These are phyloP conservation scores for Wickerhamomyces queroliae DNA, from an alignment of 805 yeast species.

Conservation along the genomic window DNA sequence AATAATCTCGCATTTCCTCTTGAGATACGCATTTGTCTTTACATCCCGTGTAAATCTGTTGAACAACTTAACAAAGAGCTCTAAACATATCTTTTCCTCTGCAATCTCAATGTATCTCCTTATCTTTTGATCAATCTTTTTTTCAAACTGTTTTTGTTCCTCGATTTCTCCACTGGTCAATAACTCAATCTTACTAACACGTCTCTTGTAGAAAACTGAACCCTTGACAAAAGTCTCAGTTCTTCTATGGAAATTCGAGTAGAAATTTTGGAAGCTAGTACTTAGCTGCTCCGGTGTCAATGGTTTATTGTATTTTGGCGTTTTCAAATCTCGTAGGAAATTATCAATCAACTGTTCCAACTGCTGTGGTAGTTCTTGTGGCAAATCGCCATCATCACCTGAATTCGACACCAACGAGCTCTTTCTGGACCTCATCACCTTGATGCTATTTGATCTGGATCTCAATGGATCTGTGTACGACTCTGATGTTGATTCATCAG, in stretches of 20 bases:
- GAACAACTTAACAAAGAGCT: constrained; percentile 12
- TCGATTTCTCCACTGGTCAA: constrained; percentile 6
- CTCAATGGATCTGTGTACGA: neutral
- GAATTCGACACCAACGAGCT: neutral
- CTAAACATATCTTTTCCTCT: constrained; percentile 9
- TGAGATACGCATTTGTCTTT: constrained; percentile 11
- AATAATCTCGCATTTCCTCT: constrained; percentile 9
- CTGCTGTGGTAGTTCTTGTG: constrained; percentile 6
- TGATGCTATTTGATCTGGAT: neutral
- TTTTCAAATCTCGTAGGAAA: constrained; percentile 14
- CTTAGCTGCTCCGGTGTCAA: constrained; percentile 13
- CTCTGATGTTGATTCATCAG: neutral
- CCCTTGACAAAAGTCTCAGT: constrained; percentile 15
- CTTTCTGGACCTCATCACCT: neutral
- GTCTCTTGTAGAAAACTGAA: constrained; percentile 1
- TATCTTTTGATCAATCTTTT: constrained; percentile 2
- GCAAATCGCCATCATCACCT: constrained; percentile 6
- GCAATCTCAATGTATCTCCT: constrained; percentile 12
- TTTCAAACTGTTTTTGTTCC: constrained; percentile 1
- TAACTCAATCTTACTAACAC: neutral
- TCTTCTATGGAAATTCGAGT: constrained; percentile 6
- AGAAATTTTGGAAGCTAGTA: constrained; percentile 16
- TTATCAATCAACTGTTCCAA: constrained; percentile 1
- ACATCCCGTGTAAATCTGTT: constrained; percentile 10
- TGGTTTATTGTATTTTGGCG: constrained; percentile 19